These are phyloP conservation scores for Fusarium illudens DNA, from an alignment of 2,329 filamentous ascomycete genomes.

Conservation along the genomic window DNA sequence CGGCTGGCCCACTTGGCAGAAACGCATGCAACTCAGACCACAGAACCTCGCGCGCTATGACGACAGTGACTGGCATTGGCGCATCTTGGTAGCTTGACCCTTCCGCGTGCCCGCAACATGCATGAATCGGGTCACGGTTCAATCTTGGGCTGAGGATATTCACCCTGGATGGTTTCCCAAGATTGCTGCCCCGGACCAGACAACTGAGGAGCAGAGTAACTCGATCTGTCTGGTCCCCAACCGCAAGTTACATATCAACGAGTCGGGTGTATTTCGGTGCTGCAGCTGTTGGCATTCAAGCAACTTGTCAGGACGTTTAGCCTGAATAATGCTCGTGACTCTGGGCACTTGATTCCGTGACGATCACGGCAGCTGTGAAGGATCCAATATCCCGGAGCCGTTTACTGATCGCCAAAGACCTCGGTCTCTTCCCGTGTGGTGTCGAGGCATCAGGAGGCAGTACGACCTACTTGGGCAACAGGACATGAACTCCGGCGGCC, in stretches of 20 bases:
- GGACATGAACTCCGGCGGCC: conserved; percentile 21
- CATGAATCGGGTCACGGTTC: conserved; percentile 24
- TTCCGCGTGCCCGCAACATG: conserved; percentile 21
- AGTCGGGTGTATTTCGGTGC: conserved; percentile 4
- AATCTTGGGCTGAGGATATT: conserved; percentile 11
- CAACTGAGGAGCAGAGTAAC: conserved; percentile 2
- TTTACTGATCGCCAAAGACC: conserved; percentile 30
- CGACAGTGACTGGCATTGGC: conserved; percentile 30
- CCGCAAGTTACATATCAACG: conserved; percentile 1
- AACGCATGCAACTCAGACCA: conserved; percentile 31
- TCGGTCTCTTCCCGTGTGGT: conserved; percentile 34
- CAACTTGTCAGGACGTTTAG: conserved; percentile 4
- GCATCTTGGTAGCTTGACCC: conserved; percentile 11
- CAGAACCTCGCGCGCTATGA: conserved; percentile 31
- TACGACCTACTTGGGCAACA: conserved; percentile 17
- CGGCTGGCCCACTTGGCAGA: conserved; percentile 24
- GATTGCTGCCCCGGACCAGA: conserved; percentile 15
- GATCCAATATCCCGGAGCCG: conserved; percentile 19
- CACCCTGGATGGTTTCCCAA: conserved; percentile 2
- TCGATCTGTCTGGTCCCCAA: conserved; percentile 3
- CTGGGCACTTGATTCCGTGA: conserved; percentile 18
- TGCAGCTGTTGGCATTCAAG: conserved; percentile 9
- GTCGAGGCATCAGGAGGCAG: conserved; percentile 1
- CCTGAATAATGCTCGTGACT: conserved; percentile 22
- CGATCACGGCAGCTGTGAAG: conserved; percentile 27